Base-by-base conservation (phyloP, 1,284 basidiomycete genomes). In the Tetrapyrgos nigripes region DNA sequence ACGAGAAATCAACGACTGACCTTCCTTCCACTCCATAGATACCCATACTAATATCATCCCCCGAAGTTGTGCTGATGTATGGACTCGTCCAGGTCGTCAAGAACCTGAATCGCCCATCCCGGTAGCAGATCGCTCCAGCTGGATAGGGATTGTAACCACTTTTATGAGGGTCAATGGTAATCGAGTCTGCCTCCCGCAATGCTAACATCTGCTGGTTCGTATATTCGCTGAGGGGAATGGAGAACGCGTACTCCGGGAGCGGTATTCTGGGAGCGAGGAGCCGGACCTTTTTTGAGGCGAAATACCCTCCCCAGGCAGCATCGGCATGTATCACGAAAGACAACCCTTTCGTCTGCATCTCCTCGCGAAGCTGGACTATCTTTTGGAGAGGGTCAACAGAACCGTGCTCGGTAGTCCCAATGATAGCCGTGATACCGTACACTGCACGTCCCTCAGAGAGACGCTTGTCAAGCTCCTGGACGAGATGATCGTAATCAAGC, bases 141-240 rank as follows among this genome's bases (percentile, higher is more conserved):
- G 81, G 79, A 61, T 80, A 81, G 0, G 73, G 79, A 17, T 77
- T 66, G 60, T 80, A 81, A 10, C 80, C 80, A 35, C 69, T 69
- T 67, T 82, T 82, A 61, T 82, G 80, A 4, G 79, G 80, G 61
- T 82, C 80, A 50, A 81, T 70, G 0, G 79, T 82, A 37, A 82
- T 71, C 1, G 77, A 76, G 53, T 83, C 79, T 10, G 69, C 66
- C 14, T 66, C 45, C 17, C 57, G 49, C 11, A 79, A 64, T 26
- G 65, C 58, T 17, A 62, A 33, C 43, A 76, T 65, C 45, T 73
- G 70, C 2, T 58, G 46, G 11, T 62, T 55, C 1, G 69, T 74
- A 19, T 66, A 56, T 11, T 55, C 53, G 8, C 65, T 64, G 29
- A 76, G 64, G 23, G 70, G 64, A 29, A 71, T 57, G 23, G 61